A percentile compares a stretch with the other conserved stretches of the same genome.
phyloP scores from a whole-genome alignment of 2,329 filamentous ascomycete species.

The Fusarium sororula region DNA sequence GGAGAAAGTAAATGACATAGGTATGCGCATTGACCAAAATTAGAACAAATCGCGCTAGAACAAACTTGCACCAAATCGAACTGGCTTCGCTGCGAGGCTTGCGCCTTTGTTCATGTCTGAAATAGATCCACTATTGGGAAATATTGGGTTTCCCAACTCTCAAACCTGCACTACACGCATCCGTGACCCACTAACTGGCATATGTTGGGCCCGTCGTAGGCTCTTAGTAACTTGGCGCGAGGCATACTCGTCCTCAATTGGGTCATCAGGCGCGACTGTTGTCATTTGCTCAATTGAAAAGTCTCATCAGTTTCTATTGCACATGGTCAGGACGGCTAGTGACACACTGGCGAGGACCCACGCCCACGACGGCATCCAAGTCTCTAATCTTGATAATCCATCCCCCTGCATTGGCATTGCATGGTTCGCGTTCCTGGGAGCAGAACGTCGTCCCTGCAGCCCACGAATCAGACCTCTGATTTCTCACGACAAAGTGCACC shows the following conservation, averaged over 20 bases:
- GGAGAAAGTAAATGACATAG: not conserved
- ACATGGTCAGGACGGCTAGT: constrained; percentile 41
- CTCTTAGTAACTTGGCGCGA: constrained; percentile 35
- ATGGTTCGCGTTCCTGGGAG: constrained; percentile 34
- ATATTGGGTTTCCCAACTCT: constrained; percentile 29
- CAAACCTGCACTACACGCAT: not conserved
- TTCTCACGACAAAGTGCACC: constrained; percentile 14
- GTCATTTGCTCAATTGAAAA: constrained; percentile 31
- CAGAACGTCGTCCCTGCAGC: constrained; percentile 22
- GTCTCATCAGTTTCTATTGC: constrained; percentile 41
- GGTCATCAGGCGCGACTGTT: constrained; percentile 39
- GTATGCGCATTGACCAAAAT: not conserved
- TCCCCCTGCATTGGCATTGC: constrained; percentile 35
- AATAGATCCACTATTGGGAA: constrained; percentile 16
- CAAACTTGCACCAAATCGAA: not conserved
- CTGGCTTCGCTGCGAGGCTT: constrained; percentile 4
- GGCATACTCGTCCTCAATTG: constrained; percentile 43
- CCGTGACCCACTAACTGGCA: constrained; percentile 30
- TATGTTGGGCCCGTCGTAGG: constrained; percentile 17
- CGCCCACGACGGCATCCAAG: constrained; percentile 27
- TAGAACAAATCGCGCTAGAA: constrained; percentile 6
- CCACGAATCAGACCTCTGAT: constrained; percentile 34
- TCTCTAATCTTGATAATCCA: constrained; percentile 31
- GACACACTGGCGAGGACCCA: constrained; percentile 36
- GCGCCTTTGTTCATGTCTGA: not conserved